phyloP scores from a whole-genome alignment of 176 grass and related monocot genomes.

The Poa annua region DNA sequence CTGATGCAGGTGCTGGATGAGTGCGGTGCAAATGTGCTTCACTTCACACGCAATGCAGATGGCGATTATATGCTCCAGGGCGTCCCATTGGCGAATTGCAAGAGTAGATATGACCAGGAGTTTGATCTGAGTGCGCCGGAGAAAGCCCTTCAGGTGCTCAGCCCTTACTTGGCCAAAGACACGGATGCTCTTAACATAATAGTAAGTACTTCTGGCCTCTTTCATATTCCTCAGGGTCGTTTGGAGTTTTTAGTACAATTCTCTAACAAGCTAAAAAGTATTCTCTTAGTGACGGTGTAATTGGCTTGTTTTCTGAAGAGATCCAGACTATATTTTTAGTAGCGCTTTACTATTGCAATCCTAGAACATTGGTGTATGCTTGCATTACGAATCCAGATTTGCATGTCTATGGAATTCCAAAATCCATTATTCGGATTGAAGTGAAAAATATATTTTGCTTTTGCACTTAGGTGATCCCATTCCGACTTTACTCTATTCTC shows the following conservation, averaged over 20 bases:
- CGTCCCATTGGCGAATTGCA: slow-evolving; percentile 40
- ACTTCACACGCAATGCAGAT: slow-evolving; percentile 32
- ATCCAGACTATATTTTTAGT: not conserved
- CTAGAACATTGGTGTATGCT: not conserved
- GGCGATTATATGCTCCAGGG: slow-evolving; percentile 40
- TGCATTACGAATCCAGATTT: not conserved
- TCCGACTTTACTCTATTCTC: slow-evolving; percentile 30
- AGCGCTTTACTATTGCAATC: not conserved
- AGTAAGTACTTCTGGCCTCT: slow-evolving; percentile 39
- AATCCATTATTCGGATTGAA: not conserved
- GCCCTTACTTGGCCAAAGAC: slow-evolving; percentile 46
- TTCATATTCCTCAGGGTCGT: not conserved
- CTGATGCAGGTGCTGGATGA: too few relatives aligned
- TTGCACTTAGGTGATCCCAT: not conserved
- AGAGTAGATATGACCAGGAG: slow-evolving; percentile 12
- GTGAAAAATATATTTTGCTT: not conserved
- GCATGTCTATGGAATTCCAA: not conserved
- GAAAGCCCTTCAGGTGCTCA: slow-evolving; percentile 65
- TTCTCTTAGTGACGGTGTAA: not conserved
- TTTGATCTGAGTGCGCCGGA: slow-evolving; percentile 45
- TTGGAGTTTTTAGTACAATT: not conserved
- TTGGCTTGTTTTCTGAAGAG: not conserved
- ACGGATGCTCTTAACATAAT: slow-evolving; percentile 18
- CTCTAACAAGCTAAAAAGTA: slow-evolving; percentile 1
- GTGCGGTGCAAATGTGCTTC: slow-evolving; percentile 59